A percentile compares a stretch with the other conserved stretches of the same genome.
Conservation (phyloP, 257 asterid species). For the Misopates orontium region DNA sequence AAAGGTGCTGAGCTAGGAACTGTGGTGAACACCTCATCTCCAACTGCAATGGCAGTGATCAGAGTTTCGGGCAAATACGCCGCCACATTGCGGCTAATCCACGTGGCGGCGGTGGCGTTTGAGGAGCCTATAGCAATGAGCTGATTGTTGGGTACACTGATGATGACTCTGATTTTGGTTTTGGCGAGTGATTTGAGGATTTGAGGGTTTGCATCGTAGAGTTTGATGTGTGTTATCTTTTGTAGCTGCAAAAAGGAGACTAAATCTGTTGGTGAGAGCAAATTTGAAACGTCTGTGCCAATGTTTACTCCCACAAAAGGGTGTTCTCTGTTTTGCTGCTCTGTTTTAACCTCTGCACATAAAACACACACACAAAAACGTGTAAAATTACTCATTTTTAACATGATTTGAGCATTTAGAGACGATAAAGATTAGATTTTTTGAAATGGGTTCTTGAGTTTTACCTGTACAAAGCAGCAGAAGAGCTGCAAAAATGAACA, state of each 20-base stretch:
- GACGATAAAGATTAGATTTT: too few relatives aligned
- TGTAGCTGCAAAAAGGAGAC: constrained; percentile 71
- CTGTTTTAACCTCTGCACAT: constrained; percentile 56
- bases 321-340: constrained; percentile 51
- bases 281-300: constrained; percentile 83
- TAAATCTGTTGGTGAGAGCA: constrained; percentile 58
- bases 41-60: constrained; percentile 81
- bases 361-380: too few relatives aligned
- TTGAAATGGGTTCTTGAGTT: too few relatives aligned
- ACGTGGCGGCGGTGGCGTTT: constrained; percentile 87
- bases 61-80: constrained; percentile 81
- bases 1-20: constrained; percentile 79
- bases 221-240: constrained; percentile 76
- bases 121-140: constrained; percentile 91
- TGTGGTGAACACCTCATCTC: constrained; percentile 87
- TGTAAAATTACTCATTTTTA: too few relatives aligned
- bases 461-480: constrained; percentile 53
- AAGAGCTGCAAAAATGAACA: constrained; percentile 13
- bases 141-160: constrained; percentile 95
- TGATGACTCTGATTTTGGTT: constrained; percentile 78
- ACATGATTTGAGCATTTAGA: too few relatives aligned
- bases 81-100: constrained; percentile 89
- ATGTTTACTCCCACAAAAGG: constrained; percentile 92
- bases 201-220: constrained; percentile 73
- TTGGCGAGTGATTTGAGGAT: constrained; percentile 76